Evolutionary conservation across 805 yeast genomes (phyloP), one percentile per base, ranked within the genome.

Genomic region (Saturnispora sekii): DNA sequence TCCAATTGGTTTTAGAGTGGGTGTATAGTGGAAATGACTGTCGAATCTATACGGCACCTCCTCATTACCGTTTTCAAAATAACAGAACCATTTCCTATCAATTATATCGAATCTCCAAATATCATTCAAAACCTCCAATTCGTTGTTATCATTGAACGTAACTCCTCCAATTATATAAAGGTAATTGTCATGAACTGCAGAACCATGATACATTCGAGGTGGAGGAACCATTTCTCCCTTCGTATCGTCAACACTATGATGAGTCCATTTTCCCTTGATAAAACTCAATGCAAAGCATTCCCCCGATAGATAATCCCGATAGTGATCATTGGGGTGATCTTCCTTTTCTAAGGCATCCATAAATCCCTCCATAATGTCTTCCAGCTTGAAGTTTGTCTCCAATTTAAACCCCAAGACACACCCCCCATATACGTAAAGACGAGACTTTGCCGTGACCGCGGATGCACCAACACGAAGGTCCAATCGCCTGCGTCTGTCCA

Each of bases 391-490:
- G 2, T 46, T 41, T 2, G 64, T 54, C 3, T 61, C 53, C 33
- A 80, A 54, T 39, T 74, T 73, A 14, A 83, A 54, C 1, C 81
- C 83, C 9, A 78, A 60, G 0, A 78, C 73, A 14, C 80, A 61
- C 0, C 93, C 93, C n/a, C 89, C 90, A 57, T 68, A 76, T 0
- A 76, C 79, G 29, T 79, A 72, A 1, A 83, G 67, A 41, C 77
- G 66, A 5, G 89, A 81, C 52, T 78, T 73, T 32, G 72, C 67
- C 21, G 79, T 66, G 1, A 72, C 64, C 2, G 78, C 63, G 0
- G 86, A 76, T 2, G 86, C 75, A 12, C 93, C 93, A 1, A 87
- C 79, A 46, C 90, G 67, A 38, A 73, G 73, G 44, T 76, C 77
- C 48, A 82, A 62, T 46, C 76, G 70, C 37, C 69, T 57, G 28